Evolutionary conservation across 768 basidiomycete genomes (phyloP).

Genomic region (Xerocomellus amylosporus): DNA sequence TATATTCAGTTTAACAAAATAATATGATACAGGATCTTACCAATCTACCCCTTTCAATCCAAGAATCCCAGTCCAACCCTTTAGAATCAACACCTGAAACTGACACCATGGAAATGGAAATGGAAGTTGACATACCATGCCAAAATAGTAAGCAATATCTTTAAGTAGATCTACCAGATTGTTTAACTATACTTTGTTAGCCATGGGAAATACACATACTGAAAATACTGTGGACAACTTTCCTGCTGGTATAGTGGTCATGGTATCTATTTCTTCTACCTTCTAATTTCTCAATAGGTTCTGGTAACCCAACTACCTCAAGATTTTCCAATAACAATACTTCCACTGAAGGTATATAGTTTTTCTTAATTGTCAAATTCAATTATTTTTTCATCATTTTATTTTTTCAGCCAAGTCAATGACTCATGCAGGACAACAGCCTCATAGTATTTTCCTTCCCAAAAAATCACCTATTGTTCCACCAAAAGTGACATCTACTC

Average conservation of each 20-base stretch:
- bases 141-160: not conserved
- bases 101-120: not conserved
- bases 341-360: not conserved
- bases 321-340: too few relatives aligned
- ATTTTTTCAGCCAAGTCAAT: not conserved
- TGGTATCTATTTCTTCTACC: not conserved
- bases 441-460: not conserved
- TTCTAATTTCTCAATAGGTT: not conserved
- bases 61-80: not conserved
- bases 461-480: not conserved
- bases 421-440: not conserved
- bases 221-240: accelerated
- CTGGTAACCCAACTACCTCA: not conserved
- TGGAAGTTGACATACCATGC: not conserved
- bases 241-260: not conserved
- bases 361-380: not conserved
- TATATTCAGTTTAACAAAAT: not conserved
- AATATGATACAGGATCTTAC: not conserved
- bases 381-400: not conserved
- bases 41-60: not conserved
- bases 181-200: not conserved
- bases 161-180: not conserved
- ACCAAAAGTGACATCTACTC: not conserved
- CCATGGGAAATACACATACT: too few relatives aligned
- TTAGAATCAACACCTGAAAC: not conserved